Evolutionary conservation across 805 yeast genomes (phyloP).

Genomic region (Kuraishia ogatae): DNA sequence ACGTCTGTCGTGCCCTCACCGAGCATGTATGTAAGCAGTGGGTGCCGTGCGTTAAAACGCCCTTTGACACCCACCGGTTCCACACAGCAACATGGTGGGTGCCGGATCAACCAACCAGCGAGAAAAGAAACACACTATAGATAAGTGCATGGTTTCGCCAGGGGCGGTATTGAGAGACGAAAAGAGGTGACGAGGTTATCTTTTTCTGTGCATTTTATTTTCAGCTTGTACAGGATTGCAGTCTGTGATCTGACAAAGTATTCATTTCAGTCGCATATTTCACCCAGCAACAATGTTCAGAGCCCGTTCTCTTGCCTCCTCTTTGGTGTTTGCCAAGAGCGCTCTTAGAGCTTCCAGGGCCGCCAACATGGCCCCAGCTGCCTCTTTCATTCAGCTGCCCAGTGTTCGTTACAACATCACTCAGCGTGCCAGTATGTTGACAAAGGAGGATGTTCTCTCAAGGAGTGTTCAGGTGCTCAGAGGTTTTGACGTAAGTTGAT

Average conservation of each 20-base stretch:
- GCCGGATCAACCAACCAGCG: background rate
- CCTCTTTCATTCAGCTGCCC: conserved; percentile 4
- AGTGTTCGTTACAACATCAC: conserved; percentile 8
- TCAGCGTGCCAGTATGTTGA: conserved; percentile 48
- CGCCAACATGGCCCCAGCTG: conserved; percentile 1
- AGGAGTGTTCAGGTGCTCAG: conserved; percentile 76
- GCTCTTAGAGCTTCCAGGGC: background rate
- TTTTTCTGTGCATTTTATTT: background rate
- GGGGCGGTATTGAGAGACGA: background rate
- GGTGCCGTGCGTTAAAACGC: background rate
- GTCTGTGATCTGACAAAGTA: background rate
- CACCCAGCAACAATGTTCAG: background rate
- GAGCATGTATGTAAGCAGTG: background rate
- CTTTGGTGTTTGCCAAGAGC: background rate
- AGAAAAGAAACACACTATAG: background rate
- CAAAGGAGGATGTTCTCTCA: conserved; percentile 70
- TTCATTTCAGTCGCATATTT: background rate
- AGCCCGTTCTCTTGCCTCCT: background rate
- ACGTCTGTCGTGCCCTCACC: background rate
- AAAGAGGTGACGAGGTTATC: background rate
- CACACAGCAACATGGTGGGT: background rate
- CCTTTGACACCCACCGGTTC: background rate
- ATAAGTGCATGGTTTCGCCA: background rate
- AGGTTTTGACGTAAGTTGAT: conserved; percentile 33
- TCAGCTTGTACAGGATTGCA: background rate